Evolutionary conservation across 2,329 filamentous ascomycete species (phyloP).

Genomic region (Diaporthe helianthi): DNA sequence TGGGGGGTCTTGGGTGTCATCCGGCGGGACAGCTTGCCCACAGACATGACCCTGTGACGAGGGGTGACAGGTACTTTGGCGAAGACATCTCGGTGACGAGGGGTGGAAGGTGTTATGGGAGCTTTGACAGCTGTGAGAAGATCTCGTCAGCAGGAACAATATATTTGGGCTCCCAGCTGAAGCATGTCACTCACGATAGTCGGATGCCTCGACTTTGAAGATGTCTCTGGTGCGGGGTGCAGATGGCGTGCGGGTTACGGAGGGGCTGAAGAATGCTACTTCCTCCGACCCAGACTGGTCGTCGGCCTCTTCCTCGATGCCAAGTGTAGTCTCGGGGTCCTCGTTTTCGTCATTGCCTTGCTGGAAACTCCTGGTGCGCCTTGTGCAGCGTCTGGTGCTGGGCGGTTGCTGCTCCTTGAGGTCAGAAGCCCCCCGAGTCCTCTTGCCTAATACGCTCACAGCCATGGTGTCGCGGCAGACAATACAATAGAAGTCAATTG

Average conservation of each 20-base stretch:
- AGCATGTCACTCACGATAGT: slow-evolving; percentile 33
- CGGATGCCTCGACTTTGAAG: slow-evolving; percentile 35
- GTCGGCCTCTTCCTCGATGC: slow-evolving; percentile 55
- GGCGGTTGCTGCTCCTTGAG: slow-evolving; percentile 43
- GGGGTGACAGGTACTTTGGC: slow-evolving; percentile 78
- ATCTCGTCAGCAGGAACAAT: slow-evolving; percentile 33
- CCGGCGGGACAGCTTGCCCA: slow-evolving; percentile 77
- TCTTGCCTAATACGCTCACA: slow-evolving; percentile 42
- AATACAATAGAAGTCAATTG: slow-evolving; percentile 6
- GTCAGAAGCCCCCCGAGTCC: slow-evolving; percentile 37
- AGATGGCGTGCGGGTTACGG: slow-evolving; percentile 34
- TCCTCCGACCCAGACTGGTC: slow-evolving; percentile 48
- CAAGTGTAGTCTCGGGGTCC: slow-evolving; percentile 55
- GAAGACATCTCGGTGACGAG: slow-evolving; percentile 80
- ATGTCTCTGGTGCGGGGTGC: slow-evolving; percentile 32
- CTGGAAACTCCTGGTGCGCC: slow-evolving; percentile 44
- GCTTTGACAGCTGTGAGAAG: slow-evolving; percentile 44
- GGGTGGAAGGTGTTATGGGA: slow-evolving; percentile 74
- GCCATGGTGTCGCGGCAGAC: slow-evolving; percentile 38
- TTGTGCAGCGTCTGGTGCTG: slow-evolving; percentile 53
- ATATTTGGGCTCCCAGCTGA: not conserved
- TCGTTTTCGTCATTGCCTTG: slow-evolving; percentile 71
- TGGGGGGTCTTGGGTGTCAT: slow-evolving; percentile 78
- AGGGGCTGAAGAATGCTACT: slow-evolving; percentile 40
- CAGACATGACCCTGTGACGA: slow-evolving; percentile 80